These are phyloP conservation scores for Rhodotorula sp. DNA, from an alignment of 1,284 basidiomycete genomes.

Conservation along the genomic window DNA sequence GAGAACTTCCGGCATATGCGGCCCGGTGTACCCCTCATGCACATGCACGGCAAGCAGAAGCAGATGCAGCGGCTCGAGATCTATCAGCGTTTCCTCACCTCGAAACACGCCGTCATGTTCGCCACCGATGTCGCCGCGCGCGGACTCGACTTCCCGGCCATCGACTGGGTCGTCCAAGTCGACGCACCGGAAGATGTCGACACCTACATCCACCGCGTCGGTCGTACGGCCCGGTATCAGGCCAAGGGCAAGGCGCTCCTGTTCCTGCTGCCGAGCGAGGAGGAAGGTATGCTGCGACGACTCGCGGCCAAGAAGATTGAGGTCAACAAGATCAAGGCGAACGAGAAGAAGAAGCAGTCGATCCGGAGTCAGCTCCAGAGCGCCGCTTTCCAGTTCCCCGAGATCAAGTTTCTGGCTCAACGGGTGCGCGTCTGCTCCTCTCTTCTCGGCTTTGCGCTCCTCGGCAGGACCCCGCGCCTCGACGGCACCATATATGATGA, in stretches of 20 bases:
- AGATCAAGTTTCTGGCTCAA: constrained; percentile 96
- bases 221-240: constrained; percentile 90
- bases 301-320: constrained; percentile 72
- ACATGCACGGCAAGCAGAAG: constrained; percentile 96
- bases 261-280: constrained; percentile 84
- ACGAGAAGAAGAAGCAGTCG: constrained; percentile 80
- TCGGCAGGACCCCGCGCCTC: neutral
- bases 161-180: constrained; percentile 98
- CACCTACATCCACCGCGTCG: constrained; percentile 96
- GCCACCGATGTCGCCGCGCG: constrained; percentile 98
- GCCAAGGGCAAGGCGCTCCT: constrained; percentile 83
- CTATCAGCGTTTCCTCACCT: constrained; percentile 76
- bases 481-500: constrained; percentile 49
- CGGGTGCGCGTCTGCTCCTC: constrained; percentile 58
- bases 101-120: constrained; percentile 77
- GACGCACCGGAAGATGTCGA: constrained; percentile 98
- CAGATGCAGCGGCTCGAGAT: constrained; percentile 81
- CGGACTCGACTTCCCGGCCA: constrained; percentile 92
- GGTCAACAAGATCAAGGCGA: constrained; percentile 75
- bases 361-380: constrained; percentile 88
- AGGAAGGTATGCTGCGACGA: constrained; percentile 77
- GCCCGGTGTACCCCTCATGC: constrained; percentile 85
- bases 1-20: constrained; percentile 95
- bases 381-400: constrained; percentile 90
- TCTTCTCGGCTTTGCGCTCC: neutral